Evolutionary conservation across 2,329 filamentous ascomycete genomes (phyloP).

Genomic region (Monilinia laxa): DNA sequence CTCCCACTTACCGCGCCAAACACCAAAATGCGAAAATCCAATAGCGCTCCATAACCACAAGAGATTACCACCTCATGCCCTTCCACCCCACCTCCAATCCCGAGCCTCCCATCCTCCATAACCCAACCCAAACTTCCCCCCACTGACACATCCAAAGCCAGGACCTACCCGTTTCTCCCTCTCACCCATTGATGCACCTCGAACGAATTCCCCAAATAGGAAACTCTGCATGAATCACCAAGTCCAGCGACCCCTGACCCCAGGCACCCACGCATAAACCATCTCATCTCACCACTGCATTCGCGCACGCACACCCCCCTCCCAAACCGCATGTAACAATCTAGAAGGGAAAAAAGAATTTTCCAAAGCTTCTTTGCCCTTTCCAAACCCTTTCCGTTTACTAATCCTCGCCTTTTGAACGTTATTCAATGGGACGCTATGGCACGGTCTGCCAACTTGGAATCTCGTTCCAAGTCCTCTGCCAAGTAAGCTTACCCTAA

Average conservation of each 20-base stretch:
- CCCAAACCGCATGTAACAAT: neutral
- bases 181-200: slow-evolving; percentile 12
- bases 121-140: neutral
- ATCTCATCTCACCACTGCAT: slow-evolving; percentile 8
- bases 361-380: neutral
- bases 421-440: neutral
- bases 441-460: too few species aligned
- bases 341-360: slow-evolving; percentile 8
- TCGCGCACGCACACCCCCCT: neutral
- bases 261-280: slow-evolving; percentile 16
- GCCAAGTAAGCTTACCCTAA: too few species aligned
- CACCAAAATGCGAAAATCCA: neutral
- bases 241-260: slow-evolving; percentile 8
- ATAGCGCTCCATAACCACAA: slow-evolving; percentile 1
- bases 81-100: neutral
- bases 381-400: neutral
- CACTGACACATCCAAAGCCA: slow-evolving; percentile 7
- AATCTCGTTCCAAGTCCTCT: too few species aligned
- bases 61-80: slow-evolving; percentile 21
- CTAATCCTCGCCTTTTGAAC: neutral
- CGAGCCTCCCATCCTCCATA: neutral
- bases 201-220: neutral
- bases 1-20: slow-evolving; percentile 13
- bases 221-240: slow-evolving; percentile 16
- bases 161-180: neutral